A percentile compares a stretch with the other conserved stretches of the same genome.
Evolutionary conservation across 768 basidiomycete species (phyloP).

Genomic region (Trametes villosa): DNA sequence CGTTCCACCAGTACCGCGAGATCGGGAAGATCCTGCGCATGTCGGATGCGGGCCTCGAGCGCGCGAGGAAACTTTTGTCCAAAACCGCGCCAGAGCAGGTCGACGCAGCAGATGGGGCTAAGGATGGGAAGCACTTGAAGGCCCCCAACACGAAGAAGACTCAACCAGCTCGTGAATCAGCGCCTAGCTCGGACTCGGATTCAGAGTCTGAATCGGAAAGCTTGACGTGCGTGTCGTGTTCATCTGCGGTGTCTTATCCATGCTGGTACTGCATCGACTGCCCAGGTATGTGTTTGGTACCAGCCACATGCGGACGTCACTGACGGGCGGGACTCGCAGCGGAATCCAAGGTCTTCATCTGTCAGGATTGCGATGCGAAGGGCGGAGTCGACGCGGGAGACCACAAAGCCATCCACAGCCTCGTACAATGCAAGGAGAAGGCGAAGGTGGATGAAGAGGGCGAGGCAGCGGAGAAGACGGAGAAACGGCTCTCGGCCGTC

Average conservation of each 20-base stretch:
- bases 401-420: conserved; percentile 11
- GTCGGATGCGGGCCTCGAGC: conserved; percentile 3
- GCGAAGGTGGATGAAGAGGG: background rate
- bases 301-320: background rate
- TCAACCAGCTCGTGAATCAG: background rate
- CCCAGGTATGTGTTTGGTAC: background rate
- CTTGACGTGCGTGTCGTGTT: conserved; percentile 14
- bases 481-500: conserved; percentile 11
- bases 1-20: conserved; percentile 20
- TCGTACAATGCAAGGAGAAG: conserved; percentile 8
- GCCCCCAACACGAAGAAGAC: no score
- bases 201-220: background rate
- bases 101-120: no score
- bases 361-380: conserved; percentile 11
- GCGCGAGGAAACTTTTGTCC: background rate
- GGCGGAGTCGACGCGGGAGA: conserved; percentile 1
- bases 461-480: background rate
- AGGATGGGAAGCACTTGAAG: background rate
- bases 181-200: background rate
- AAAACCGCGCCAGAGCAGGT: background rate
- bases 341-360: conserved; percentile 12
- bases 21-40: conserved; percentile 16
- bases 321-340: background rate
- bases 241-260: background rate
- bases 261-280: conserved; percentile 22